Conservation (phyloP, 768 basidiomycete species). For the Lactarius tabidus region DNA sequence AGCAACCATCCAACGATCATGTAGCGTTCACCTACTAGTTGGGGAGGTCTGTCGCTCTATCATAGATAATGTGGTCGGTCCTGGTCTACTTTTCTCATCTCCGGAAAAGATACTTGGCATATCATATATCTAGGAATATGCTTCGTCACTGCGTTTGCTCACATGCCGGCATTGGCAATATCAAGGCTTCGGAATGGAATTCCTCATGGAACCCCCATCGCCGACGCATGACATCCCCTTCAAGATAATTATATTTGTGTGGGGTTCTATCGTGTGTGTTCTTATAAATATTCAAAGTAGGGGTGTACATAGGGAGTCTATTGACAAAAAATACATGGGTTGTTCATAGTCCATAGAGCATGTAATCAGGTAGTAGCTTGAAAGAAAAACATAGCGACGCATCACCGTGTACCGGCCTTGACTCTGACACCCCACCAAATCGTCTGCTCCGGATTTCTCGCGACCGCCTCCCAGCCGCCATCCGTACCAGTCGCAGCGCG, state of each 20-base stretch:
- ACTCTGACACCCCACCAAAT: slow-evolving; percentile 13
- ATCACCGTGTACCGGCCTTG: neutral
- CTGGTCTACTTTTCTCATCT: neutral
- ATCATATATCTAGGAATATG: neutral
- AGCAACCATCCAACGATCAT: neutral
- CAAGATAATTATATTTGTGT: neutral
- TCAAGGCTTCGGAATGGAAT: neutral
- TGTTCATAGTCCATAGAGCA: neutral
- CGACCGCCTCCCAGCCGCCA: slow-evolving; percentile 20
- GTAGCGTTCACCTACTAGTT: no score
- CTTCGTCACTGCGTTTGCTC: neutral
- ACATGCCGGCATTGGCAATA: neutral
- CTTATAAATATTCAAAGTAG: neutral
- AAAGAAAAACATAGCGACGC: neutral
- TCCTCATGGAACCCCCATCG: neutral
- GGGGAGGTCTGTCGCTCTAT: neutral
- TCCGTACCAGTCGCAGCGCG: slow-evolving; percentile 16
- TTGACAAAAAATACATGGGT: neutral
- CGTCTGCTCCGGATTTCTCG: slow-evolving; percentile 13
- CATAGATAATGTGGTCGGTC: neutral
- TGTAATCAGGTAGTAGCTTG: neutral
- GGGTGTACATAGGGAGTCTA: neutral
- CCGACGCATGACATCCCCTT: neutral
- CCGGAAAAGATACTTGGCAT: neutral
- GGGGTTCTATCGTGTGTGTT: neutral